Evolutionary conservation across 345 rosid species (phyloP).

Genomic region (Clausena lansium): DNA sequence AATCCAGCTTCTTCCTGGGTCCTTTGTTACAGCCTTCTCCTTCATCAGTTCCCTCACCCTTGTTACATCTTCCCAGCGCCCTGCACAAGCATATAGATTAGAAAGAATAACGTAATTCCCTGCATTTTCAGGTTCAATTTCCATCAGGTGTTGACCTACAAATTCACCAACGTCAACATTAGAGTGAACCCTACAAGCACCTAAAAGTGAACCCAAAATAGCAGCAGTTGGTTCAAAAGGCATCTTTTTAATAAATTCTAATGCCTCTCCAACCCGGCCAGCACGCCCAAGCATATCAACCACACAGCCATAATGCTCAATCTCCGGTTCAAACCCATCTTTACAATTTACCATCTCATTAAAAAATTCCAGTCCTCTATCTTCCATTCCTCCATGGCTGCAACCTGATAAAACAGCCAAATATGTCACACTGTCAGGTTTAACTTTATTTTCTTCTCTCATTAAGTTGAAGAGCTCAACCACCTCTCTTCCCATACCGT

Average conservation of each 20-base stretch:
- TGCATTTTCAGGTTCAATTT: constrained; percentile 81
- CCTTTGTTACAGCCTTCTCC: constrained; percentile 70
- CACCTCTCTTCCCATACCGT: constrained; percentile 70
- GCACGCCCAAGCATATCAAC: constrained; percentile 92
- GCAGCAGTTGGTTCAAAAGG: constrained; percentile 77
- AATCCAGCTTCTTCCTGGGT: constrained; percentile 89
- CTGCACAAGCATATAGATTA: constrained; percentile 75
- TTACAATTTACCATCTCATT: constrained; percentile 47
- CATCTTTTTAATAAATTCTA: constrained; percentile 55
- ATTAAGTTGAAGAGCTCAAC: constrained; percentile 62
- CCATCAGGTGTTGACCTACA: constrained; percentile 55
- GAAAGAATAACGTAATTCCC: constrained; percentile 85
- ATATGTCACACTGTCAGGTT: constrained; percentile 67
- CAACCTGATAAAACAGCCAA: constrained; percentile 86
- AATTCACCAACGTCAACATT: constrained; percentile 62
- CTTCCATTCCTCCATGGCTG: constrained; percentile 88
- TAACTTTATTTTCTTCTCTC: constrained; percentile 61
- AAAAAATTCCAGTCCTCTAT: constrained; percentile 63
- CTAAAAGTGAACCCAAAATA: constrained; percentile 79
- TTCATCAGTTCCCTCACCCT: constrained; percentile 60
- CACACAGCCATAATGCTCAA: constrained; percentile 79
- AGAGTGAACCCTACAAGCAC: constrained; percentile 80
- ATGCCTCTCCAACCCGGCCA: constrained; percentile 70
- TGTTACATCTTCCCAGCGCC: constrained; percentile 84
- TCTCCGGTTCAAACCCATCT: constrained; percentile 51